Evolutionary conservation across 495 filamentous ascomycete species (phyloP).

Genomic region (Talaromyces stipitatus): DNA sequence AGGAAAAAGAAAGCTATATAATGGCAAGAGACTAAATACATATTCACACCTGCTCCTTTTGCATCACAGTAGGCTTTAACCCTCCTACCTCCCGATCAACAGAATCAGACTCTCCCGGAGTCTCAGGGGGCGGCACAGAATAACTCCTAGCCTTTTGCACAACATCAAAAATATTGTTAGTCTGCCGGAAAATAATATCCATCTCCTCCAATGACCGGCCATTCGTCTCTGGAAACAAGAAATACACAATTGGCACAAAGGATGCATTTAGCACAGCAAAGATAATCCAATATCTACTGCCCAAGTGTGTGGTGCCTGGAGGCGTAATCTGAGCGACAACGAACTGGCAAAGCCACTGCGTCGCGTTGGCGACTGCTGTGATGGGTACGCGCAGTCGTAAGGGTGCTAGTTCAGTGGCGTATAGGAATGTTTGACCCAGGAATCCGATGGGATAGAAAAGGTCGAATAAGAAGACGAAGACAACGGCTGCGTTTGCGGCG

Average conservation of each 20-base stretch:
- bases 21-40: too few species aligned
- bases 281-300: slow-evolving; percentile 50
- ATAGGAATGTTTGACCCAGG: slow-evolving; percentile 46
- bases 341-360: slow-evolving; percentile 42
- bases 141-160: slow-evolving; percentile 9
- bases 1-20: too few species aligned
- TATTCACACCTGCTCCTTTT: neutral
- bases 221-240: slow-evolving; percentile 52
- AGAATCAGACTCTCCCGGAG: neutral
- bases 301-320: slow-evolving; percentile 40
- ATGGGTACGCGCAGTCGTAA: slow-evolving; percentile 43
- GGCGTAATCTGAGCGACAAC: slow-evolving; percentile 50
- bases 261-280: slow-evolving; percentile 46
- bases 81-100: neutral
- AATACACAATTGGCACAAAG: slow-evolving; percentile 53
- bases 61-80: neutral
- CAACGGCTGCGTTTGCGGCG: slow-evolving; percentile 25
- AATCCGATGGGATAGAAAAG: slow-evolving; percentile 49
- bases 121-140: neutral
- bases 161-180: slow-evolving; percentile 10
- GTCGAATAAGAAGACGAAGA: slow-evolving; percentile 50
- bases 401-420: slow-evolving; percentile 48
- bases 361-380: slow-evolving; percentile 40
- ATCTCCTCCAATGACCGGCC: slow-evolving; percentile 44
- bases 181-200: slow-evolving; percentile 37